Conservation (phyloP, 352 stramenopile genomes). For the Pythium guiyangense region DNA sequence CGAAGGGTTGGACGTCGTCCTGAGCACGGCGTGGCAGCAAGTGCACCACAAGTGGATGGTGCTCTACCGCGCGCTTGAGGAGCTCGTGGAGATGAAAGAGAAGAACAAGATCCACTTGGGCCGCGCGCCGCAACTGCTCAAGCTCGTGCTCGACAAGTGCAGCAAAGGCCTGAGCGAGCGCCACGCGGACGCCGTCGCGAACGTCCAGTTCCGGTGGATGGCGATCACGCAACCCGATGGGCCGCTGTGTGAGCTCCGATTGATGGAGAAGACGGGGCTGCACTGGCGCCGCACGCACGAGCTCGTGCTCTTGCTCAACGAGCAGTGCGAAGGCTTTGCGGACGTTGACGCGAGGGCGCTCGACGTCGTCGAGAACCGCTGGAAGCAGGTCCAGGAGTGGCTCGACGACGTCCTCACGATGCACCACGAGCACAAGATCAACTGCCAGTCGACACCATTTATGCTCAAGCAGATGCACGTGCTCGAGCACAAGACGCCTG, state of each 20-base stretch:
- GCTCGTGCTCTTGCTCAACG: conserved; percentile 53
- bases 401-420: conserved; percentile 57
- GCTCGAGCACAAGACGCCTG: conserved; percentile 16
- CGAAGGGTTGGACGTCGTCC: conserved; percentile 58
- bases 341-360: conserved; percentile 47
- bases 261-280: conserved; percentile 63
- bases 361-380: conserved; percentile 43
- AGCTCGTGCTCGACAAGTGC: conserved; percentile 41
- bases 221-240: conserved; percentile 58
- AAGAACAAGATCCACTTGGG: conserved; percentile 58
- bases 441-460: conserved; percentile 61
- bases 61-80: conserved; percentile 38
- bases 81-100: conserved; percentile 56
- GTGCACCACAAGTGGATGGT: conserved; percentile 53
- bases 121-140: conserved; percentile 44
- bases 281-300: conserved; percentile 76
- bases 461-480: conserved; percentile 70
- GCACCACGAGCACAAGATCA: conserved; percentile 54
- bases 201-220: conserved; percentile 73
- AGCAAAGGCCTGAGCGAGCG: conserved; percentile 46
- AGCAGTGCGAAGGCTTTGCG: conserved; percentile 69
- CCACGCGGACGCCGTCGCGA: conserved; percentile 54
- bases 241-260: conserved; percentile 50
- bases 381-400: conserved; percentile 64
- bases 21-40: conserved; percentile 57